Conservation (phyloP, 2,329 filamentous ascomycete genomes). For the Leptographium flavum region DNA sequence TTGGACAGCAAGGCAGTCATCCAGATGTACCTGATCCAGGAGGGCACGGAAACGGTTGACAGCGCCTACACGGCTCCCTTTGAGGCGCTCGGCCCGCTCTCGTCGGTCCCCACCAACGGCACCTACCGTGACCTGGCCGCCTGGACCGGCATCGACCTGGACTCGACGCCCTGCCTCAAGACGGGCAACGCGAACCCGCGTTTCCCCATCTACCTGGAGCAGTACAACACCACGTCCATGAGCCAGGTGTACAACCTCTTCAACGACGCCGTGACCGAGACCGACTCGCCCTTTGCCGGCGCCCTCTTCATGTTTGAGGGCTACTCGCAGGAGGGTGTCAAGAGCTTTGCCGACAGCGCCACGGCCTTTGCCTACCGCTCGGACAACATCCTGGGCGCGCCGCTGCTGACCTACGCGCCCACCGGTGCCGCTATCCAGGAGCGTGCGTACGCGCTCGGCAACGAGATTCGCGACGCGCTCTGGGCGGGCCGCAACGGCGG, state of each 20-base stretch:
- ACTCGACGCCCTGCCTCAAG: slow-evolving; percentile 26
- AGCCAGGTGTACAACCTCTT: slow-evolving; percentile 20
- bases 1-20: slow-evolving; percentile 28
- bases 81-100: slow-evolving; percentile 24
- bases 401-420: slow-evolving; percentile 23
- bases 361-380: slow-evolving; percentile 31
- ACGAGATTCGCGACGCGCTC: slow-evolving; percentile 23
- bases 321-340: slow-evolving; percentile 32
- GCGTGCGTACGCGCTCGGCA: slow-evolving; percentile 21
- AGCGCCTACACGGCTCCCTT: slow-evolving; percentile 27
- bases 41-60: slow-evolving; percentile 26
- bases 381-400: slow-evolving; percentile 26
- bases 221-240: slow-evolving; percentile 21
- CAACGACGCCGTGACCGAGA: slow-evolving; percentile 13
- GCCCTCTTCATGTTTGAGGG: slow-evolving; percentile 41
- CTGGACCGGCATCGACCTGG: slow-evolving; percentile 26
- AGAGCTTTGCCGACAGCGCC: slow-evolving; percentile 18
- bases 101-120: slow-evolving; percentile 18
- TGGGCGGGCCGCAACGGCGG: slow-evolving; percentile 16
- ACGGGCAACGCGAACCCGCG: slow-evolving; percentile 23
- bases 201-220: slow-evolving; percentile 28
- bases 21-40: slow-evolving; percentile 26
- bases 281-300: slow-evolving; percentile 14
- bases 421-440: slow-evolving; percentile 18
- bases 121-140: slow-evolving; percentile 28